Evolutionary conservation across 1,139 yeast species (phyloP), one percentile per base, ranked within the genome.

Genomic region (Scheffersomyces insectosa): DNA sequence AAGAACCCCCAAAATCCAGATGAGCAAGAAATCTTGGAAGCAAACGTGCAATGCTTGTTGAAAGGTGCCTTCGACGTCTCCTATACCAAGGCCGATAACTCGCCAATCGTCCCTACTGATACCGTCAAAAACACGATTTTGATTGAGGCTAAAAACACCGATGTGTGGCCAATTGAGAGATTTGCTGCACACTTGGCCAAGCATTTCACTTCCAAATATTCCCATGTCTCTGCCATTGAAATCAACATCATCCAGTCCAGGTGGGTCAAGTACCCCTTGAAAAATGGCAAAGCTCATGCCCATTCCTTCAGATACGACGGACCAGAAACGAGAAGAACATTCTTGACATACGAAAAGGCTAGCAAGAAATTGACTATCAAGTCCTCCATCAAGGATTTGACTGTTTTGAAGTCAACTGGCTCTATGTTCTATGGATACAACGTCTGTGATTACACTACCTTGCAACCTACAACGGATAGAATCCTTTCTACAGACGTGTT

Each of bases 21-120:
- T 55, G 74, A 77, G 43, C 97, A 90, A 65, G 86, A 88, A 44
- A 82, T 90, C 38, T 78, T 87, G 63, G 97, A 90, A 68, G 88
- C 95, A 46, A 85, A 89, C 47, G 95, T 87, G 41, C 75, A 77
- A 52, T 83, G 84, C 20, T 74, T 90, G 46, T 77, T 90, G 47
- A 82, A 79, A 54, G 97, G 97, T 48, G 79, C 76, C 42, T 84
- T 90, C 55, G 96, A 86, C 48, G 68, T 70, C 28, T 82, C 96
- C 3, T 90, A 88, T 71, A 90, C 97, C 42, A 62, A 84, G 49
- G 97, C 96, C 33, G 95, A 90, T 66, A 90, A 90, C 68, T 64
- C 88, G 3, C 78, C 87, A n/a, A 83, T 90, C 58, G 95, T 90
- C 38, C 97, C 97, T 44, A 90, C 97, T 10, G 97, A 90, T 66